These are phyloP conservation scores for Sergeia podlipaevii DNA, from an alignment of 208 protist genomes.

Conservation along the genomic window DNA sequence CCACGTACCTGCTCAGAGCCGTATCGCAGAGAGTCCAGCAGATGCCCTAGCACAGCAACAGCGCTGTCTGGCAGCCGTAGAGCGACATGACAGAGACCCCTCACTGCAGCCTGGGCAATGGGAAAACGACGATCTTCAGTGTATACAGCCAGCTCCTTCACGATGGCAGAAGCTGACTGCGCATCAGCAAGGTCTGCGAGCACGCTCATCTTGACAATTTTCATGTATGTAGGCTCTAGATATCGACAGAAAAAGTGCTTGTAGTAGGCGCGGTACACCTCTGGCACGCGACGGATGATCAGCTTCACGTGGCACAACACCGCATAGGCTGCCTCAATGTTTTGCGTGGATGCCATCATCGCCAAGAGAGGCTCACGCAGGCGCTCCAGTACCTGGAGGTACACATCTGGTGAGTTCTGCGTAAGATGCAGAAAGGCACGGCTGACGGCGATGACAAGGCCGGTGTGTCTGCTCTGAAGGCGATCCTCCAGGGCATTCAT, in stretches of 20 bases:
- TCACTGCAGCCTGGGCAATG: slow-evolving; percentile 20
- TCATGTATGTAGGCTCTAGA: slow-evolving; percentile 80
- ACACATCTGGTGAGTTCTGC: slow-evolving; percentile 65
- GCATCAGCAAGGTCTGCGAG: slow-evolving; percentile 47
- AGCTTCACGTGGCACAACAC: slow-evolving; percentile 84
- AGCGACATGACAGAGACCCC: slow-evolving; percentile 29
- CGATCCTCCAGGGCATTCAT: slow-evolving; percentile 93
- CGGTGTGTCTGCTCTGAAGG: slow-evolving; percentile 82
- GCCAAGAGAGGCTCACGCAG: slow-evolving; percentile 80
- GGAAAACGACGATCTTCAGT: slow-evolving; percentile 24
- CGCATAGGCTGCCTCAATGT: slow-evolving; percentile 60
- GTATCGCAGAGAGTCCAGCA: slow-evolving; percentile 61
- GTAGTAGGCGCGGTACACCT: slow-evolving; percentile 47
- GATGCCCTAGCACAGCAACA: slow-evolving; percentile 17
- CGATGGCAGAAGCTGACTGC: slow-evolving; percentile 42
- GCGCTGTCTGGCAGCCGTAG: slow-evolving; percentile 19
- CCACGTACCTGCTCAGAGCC: slow-evolving; percentile 46
- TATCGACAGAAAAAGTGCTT: slow-evolving; percentile 67
- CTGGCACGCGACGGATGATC: slow-evolving; percentile 52
- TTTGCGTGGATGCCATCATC: slow-evolving; percentile 47
- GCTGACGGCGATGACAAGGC: slow-evolving; percentile 78
- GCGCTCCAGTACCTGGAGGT: slow-evolving; percentile 73
- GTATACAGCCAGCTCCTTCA: slow-evolving; percentile 78
- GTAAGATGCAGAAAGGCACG: slow-evolving; percentile 89
- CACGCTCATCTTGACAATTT: slow-evolving; percentile 85